These are phyloP conservation scores for Rhexocercosporidium sp. DNA, from an alignment of 2,329 filamentous ascomycete genomes.

Conservation along the genomic window DNA sequence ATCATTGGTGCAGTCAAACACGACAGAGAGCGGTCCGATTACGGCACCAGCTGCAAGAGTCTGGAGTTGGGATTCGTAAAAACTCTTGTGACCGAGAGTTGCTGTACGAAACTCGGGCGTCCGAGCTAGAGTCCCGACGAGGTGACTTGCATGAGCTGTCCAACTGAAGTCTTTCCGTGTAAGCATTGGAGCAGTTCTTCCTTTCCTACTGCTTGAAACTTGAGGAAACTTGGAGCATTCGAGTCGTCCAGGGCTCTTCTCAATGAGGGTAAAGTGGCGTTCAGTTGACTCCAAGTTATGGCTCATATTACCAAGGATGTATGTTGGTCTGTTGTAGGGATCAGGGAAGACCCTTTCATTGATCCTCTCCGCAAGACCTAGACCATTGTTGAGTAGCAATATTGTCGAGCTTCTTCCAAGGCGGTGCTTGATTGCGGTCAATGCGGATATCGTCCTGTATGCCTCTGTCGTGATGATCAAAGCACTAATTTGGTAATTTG, in stretches of 20 bases:
- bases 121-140: conserved; percentile 68
- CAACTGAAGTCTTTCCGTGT: conserved; percentile 41
- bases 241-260: conserved; percentile 44
- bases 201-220: background rate
- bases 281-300: conserved; percentile 48
- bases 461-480: conserved; percentile 74
- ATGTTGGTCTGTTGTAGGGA: conserved; percentile 68
- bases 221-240: conserved; percentile 42
- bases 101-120: conserved; percentile 66
- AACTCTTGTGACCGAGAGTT: conserved; percentile 61
- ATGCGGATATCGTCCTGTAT: conserved; percentile 57
- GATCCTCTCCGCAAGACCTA: conserved; percentile 82
- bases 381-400: conserved; percentile 78
- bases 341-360: conserved; percentile 74
- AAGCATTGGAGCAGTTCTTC: conserved; percentile 21
- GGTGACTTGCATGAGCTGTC: conserved; percentile 56
- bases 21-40: conserved; percentile 80
- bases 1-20: conserved; percentile 79
- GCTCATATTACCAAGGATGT: conserved; percentile 56
- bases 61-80: conserved; percentile 78
- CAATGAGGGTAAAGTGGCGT: conserved; percentile 47
- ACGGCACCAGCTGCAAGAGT: conserved; percentile 77
- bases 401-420: conserved; percentile 73
- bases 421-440: conserved; percentile 67
- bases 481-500: conserved; percentile 60